A percentile compares a stretch with the other conserved stretches of the same genome.
phyloP scores from a whole-genome alignment of 352 stramenopile genomes.

The Pythium plurisporium region DNA sequence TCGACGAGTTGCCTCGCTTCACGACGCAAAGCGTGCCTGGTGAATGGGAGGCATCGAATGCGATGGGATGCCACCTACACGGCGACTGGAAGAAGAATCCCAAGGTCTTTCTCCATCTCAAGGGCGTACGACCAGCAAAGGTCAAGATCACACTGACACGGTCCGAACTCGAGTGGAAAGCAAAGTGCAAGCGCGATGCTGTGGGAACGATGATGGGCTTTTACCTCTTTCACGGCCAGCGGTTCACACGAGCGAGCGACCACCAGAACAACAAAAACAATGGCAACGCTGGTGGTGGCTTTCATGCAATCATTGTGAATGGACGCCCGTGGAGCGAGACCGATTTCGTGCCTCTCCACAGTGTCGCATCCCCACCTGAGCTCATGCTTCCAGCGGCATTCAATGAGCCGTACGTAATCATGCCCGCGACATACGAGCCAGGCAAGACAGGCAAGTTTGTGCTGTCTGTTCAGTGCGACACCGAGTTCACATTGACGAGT shows the following conservation, averaged over 20 bases:
- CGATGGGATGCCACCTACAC: constrained; percentile 76
- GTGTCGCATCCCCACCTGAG: constrained; percentile 61
- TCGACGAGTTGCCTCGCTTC: constrained; percentile 57
- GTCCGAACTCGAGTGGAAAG: constrained; percentile 79
- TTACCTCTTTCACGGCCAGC: constrained; percentile 69
- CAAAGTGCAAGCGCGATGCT: constrained; percentile 74
- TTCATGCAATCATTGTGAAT: constrained; percentile 55
- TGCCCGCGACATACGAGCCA: constrained; percentile 87
- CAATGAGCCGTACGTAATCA: constrained; percentile 83
- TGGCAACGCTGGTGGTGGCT: neutral
- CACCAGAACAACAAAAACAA: neutral
- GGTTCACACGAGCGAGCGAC: constrained; percentile 33
- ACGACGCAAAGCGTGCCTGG: constrained; percentile 71
- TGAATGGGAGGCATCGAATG: constrained; percentile 66
- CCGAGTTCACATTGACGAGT: constrained; percentile 66
- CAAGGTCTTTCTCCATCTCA: constrained; percentile 73
- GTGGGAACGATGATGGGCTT: constrained; percentile 90
- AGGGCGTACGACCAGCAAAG: constrained; percentile 58
- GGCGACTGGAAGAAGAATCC: constrained; percentile 87
- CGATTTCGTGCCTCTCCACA: constrained; percentile 78
- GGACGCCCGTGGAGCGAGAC: constrained; percentile 74
- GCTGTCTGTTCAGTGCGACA: constrained; percentile 77
- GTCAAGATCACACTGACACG: constrained; percentile 79
- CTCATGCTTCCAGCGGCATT: constrained; percentile 62
- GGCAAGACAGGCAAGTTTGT: constrained; percentile 76